Conservation (phyloP, 345 rosid species). For the Lumnitzera racemosa region DNA sequence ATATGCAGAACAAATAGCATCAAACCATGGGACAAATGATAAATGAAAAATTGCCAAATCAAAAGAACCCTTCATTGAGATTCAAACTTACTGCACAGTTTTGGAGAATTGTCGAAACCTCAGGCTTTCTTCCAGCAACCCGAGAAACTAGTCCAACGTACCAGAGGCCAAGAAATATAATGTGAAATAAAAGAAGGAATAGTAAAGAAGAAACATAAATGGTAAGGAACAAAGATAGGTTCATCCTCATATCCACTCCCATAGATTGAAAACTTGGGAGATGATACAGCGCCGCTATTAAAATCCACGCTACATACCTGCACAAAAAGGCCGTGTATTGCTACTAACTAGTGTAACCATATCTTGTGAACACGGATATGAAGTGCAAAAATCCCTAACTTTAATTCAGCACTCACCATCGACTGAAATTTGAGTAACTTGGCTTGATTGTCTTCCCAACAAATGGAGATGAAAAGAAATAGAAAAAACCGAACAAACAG, state of each 20-base stretch:
- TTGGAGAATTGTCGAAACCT: conserved; percentile 80
- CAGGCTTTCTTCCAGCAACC: conserved; percentile 96
- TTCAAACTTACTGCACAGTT: conserved; percentile 76
- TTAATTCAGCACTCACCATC: conserved; percentile 54
- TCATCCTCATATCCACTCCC: conserved; percentile 99
- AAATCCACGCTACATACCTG: conserved; percentile 98
- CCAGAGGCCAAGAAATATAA: conserved; percentile 86
- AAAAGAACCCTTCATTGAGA: conserved; percentile 5
- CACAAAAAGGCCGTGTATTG: conserved; percentile 13
- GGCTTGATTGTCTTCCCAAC: conserved; percentile 93
- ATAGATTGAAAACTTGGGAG: conserved; percentile 98
- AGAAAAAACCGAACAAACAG: conserved; percentile 95
- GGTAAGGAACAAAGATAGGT: conserved; percentile 85
- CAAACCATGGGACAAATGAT: conserved; percentile 3
- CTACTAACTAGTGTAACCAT: neutral
- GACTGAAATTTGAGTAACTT: conserved; percentile 90
- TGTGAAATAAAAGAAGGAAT: conserved; percentile 88
- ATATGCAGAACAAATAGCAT: conserved; percentile 14
- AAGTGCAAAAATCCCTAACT: conserved; percentile 5
- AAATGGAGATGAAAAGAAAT: conserved; percentile 97
- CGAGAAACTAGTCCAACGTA: conserved; percentile 89
- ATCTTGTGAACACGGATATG: neutral
- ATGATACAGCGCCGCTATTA: conserved; percentile 94
- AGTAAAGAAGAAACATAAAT: conserved; percentile 75
- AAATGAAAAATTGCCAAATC: conserved; percentile 3